Evolutionary conservation across 2,329 filamentous ascomycete species (phyloP).

Genomic region (Purpureocillium lavendulum): DNA sequence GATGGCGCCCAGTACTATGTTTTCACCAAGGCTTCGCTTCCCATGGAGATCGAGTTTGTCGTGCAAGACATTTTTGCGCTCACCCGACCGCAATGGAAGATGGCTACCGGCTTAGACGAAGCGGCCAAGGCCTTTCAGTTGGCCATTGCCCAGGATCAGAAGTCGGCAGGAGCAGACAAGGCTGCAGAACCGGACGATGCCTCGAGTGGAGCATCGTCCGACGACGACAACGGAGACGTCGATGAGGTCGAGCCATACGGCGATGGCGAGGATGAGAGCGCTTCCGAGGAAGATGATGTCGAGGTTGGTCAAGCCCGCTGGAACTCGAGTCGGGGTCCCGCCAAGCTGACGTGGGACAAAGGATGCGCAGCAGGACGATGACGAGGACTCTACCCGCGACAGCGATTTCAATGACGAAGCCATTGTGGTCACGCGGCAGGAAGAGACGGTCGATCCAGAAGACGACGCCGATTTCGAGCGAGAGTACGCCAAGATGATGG

Average conservation of each 20-base stretch:
- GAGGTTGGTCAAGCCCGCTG: slow-evolving; percentile 35
- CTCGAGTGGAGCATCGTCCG: slow-evolving; percentile 61
- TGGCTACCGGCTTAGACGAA: slow-evolving; percentile 73
- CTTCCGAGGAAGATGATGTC: slow-evolving; percentile 49
- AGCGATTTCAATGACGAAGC: slow-evolving; percentile 75
- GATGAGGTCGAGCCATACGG: slow-evolving; percentile 55
- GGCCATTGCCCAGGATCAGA: slow-evolving; percentile 85
- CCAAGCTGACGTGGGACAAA: slow-evolving; percentile 5
- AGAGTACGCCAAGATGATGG: slow-evolving; percentile 97
- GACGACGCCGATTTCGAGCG: slow-evolving; percentile 96
- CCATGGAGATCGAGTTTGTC: slow-evolving; percentile 96
- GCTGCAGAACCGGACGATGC: slow-evolving; percentile 62
- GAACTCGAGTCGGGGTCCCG: no score
- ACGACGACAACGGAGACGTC: slow-evolving; percentile 65
- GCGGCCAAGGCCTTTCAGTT: slow-evolving; percentile 77
- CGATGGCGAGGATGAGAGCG: slow-evolving; percentile 53
- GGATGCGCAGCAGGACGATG: slow-evolving; percentile 29
- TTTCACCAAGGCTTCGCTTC: slow-evolving; percentile 76
- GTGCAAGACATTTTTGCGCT: slow-evolving; percentile 85
- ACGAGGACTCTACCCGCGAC: slow-evolving; percentile 41
- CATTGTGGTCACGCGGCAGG: slow-evolving; percentile 83
- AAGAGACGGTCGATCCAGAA: slow-evolving; percentile 86
- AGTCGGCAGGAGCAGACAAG: slow-evolving; percentile 65
- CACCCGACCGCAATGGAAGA: slow-evolving; percentile 86
- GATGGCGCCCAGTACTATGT: slow-evolving; percentile 68